Base-by-base conservation (phyloP, 2,329 filamentous ascomycete species). In the Alternaria atra region DNA sequence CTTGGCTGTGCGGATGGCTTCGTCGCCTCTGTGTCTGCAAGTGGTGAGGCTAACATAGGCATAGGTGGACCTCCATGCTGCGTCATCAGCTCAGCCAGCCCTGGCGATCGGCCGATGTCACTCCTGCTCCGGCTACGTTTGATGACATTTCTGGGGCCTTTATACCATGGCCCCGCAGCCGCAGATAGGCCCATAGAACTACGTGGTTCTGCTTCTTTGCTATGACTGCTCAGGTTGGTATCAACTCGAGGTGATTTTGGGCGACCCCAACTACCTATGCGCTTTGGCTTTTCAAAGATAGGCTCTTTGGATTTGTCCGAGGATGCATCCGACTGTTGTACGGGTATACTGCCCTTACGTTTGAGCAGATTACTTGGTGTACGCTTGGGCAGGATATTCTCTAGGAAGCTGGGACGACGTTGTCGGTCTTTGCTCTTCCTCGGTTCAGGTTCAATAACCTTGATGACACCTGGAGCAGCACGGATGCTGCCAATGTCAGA, bases 401-500 rank as follows among this genome's bases (percentile, higher is more conserved):
- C 83, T 7, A 91, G 80, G 68, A 84, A 83, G 73, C 83, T 88
- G 46, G 84, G 83, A 62, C 84, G 82, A 20, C 85, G 83, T 13
- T 80, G 78, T 68, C 65, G 79, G 4, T 76, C 75, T 58, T 80
- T 78, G 9, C 63, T 64, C 51, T 77, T 79, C 50, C 75, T 76
- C 4, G 64, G 59, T 37, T 75, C 84, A 79, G 70, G 81, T 84
- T 65, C 89, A 81, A 86, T 43, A 87, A 79, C 73, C 71, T 90
- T 91, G 40, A 91, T 76, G 39, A 91, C 83, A 59, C 78, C 78
- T 34, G 84, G 88, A 25, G 88, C 87, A 55, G 85, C 85, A 8
- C 82, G 83, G 43, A 90, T 80, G 17, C 84, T 87, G 37, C 90
- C 88, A 29, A 88, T 79, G 58, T 91, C 89, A 5, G 89, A 87